These are phyloP conservation scores for Pythium insidiosum DNA, from an alignment of 352 stramenopile genomes.

Conservation along the genomic window DNA sequence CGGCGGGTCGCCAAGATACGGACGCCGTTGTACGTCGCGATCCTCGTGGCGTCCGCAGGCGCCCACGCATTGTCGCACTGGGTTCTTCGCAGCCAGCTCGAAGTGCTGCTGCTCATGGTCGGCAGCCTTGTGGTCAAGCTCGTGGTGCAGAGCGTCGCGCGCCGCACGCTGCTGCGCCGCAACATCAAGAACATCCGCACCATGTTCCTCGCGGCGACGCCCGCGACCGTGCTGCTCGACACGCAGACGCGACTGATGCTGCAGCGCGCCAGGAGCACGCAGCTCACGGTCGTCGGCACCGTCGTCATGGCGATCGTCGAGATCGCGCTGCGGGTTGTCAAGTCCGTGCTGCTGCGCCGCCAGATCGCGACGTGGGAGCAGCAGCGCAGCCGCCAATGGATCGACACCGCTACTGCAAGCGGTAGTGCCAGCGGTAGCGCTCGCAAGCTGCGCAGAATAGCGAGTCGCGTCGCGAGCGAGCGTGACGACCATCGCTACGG, in stretches of 20 bases:
- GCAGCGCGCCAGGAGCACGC: slow-evolving; percentile 15
- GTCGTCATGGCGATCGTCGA: slow-evolving; percentile 26
- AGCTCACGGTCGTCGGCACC: slow-evolving; percentile 14
- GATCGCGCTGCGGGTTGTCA: slow-evolving; percentile 17
- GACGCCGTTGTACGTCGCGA: not conserved
- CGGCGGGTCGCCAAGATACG: not conserved
- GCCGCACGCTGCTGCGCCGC: slow-evolving; percentile 13
- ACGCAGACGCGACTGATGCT: slow-evolving; percentile 28
- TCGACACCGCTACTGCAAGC: not conserved
- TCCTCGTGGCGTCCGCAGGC: not conserved
- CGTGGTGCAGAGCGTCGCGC: slow-evolving; percentile 18
- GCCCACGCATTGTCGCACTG: not conserved
- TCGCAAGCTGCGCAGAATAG: not conserved
- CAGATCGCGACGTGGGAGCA: too few species aligned
- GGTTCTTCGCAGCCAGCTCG: not conserved
- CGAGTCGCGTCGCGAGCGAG: too few species aligned
- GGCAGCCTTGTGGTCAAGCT: slow-evolving; percentile 25
- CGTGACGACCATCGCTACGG: too few species aligned
- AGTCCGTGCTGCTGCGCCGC: not conserved
- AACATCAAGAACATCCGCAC: slow-evolving; percentile 21
- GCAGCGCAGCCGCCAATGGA: not conserved
- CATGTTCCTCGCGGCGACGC: slow-evolving; percentile 21
- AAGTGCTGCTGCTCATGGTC: slow-evolving; percentile 10
- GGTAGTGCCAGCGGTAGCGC: not conserved
- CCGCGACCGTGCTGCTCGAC: slow-evolving; percentile 29